phyloP scores from a whole-genome alignment of 495 filamentous ascomycete species.

The Aspergillus cavernicola region DNA sequence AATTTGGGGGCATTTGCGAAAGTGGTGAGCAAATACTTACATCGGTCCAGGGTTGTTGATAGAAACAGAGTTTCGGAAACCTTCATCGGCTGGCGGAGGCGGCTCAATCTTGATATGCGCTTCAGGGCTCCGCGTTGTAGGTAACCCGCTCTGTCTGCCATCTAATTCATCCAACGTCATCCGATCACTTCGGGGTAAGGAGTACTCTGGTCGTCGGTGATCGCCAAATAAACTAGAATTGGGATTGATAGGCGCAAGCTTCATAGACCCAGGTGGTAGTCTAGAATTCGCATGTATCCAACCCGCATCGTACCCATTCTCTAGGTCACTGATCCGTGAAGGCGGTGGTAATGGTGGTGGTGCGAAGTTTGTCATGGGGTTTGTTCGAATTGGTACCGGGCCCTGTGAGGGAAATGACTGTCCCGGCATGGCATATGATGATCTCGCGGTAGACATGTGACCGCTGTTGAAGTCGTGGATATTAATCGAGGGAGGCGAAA shows the following conservation, averaged over 20 bases:
- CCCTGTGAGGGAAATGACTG: conserved; percentile 37
- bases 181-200: conserved; percentile 28
- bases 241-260: conserved; percentile 47
- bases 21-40: conserved; percentile 26
- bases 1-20: background rate
- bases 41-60: conserved; percentile 43
- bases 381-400: conserved; percentile 56
- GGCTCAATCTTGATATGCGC: conserved; percentile 46
- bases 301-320: conserved; percentile 55
- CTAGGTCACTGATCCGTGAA: conserved; percentile 48
- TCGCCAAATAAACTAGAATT: conserved; percentile 54
- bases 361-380: conserved; percentile 40
- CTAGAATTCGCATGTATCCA: conserved; percentile 56
- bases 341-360: conserved; percentile 66
- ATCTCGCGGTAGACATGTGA: conserved; percentile 17
- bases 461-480: conserved; percentile 48
- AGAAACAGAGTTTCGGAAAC: conserved; percentile 41
- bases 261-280: conserved; percentile 23
- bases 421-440: conserved; percentile 27
- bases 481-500: conserved; percentile 51
- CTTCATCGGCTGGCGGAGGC: conserved; percentile 42
- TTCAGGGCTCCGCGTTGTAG: conserved; percentile 32
- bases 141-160: conserved; percentile 29
- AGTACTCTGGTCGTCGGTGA: conserved; percentile 31
- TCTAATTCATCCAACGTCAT: conserved; percentile 43